A percentile compares a stretch with the other conserved stretches of the same genome.
phyloP scores from a whole-genome alignment of 1,284 basidiomycete species.

The Microstroma glucosiphilum region DNA sequence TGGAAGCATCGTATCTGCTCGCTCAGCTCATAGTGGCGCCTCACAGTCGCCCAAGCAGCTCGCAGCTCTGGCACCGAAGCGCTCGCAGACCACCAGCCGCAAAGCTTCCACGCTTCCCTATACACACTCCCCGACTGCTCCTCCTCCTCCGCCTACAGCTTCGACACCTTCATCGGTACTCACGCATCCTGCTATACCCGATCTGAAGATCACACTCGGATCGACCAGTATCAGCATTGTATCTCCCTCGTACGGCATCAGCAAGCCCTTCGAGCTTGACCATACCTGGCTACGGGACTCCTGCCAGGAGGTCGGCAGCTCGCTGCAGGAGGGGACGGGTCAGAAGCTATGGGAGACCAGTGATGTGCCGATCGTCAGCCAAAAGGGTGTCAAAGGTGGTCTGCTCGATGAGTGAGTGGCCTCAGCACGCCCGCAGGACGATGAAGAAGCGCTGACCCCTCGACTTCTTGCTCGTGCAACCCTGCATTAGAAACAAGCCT shows the following conservation, averaged over 20 bases:
- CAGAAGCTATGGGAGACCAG: conserved; percentile 71
- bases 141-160: not conserved
- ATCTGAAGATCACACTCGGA: conserved; percentile 10
- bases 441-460: not conserved
- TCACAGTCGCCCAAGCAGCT: no score
- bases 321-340: conserved; percentile 66
- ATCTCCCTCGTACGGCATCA: conserved; percentile 27
- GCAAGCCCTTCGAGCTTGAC: conserved; percentile 31
- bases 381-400: conserved; percentile 27
- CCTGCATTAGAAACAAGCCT: not conserved
- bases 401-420: conserved; percentile 52
- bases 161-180: not conserved
- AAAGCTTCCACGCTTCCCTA: not conserved
- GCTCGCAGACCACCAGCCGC: not conserved
- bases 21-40: no score
- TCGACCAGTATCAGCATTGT: conserved; percentile 42
- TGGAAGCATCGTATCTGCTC: no score
- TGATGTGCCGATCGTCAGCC: conserved; percentile 51
- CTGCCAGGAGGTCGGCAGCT: conserved; percentile 57
- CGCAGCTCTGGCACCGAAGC: no score
- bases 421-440: conserved; percentile 51
- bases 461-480: not conserved
- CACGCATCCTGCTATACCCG: not conserved
- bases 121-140: not conserved
- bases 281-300: conserved; percentile 58